Percentiles rank a stretch among this genome's conserved stretches.
These are phyloP conservation scores for Vitis hybrid DNA, from an alignment of 177 flowering plant genomes.

Conservation along the genomic window DNA sequence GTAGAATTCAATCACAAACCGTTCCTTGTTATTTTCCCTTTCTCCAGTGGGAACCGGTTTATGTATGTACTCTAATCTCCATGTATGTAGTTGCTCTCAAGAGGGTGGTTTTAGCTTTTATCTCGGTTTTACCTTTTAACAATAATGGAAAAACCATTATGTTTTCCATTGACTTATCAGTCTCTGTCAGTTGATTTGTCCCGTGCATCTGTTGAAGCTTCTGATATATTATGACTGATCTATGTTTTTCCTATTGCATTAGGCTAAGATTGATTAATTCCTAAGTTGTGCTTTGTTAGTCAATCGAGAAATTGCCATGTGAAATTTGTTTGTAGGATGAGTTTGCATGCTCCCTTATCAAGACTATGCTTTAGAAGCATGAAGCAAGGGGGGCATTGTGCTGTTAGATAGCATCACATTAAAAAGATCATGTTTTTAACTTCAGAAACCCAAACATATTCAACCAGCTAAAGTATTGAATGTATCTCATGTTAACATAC, in stretches of 20 bases:
- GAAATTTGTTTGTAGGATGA: not conserved
- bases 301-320: too few relatives aligned
- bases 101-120: not conserved
- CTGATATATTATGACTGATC: not conserved
- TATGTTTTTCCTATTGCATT: not conserved
- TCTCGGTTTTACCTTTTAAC: not conserved
- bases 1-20: not conserved
- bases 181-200: not conserved
- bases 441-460: too few relatives aligned
- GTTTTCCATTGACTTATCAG: not conserved
- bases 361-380: not conserved
- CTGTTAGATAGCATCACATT: too few relatives aligned
- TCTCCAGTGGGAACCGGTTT: not conserved
- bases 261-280: not conserved
- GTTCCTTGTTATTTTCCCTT: not conserved
- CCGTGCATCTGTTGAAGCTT: not conserved
- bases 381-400: too few relatives aligned
- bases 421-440: too few relatives aligned
- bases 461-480: not conserved
- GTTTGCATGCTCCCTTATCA: not conserved
- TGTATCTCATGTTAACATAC: not conserved
- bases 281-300: not conserved
- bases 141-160: not conserved
- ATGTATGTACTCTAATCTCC: not conserved
- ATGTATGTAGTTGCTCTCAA: not conserved